Conservation (phyloP, 768 basidiomycete species). For the Tricholomella constricta region DNA sequence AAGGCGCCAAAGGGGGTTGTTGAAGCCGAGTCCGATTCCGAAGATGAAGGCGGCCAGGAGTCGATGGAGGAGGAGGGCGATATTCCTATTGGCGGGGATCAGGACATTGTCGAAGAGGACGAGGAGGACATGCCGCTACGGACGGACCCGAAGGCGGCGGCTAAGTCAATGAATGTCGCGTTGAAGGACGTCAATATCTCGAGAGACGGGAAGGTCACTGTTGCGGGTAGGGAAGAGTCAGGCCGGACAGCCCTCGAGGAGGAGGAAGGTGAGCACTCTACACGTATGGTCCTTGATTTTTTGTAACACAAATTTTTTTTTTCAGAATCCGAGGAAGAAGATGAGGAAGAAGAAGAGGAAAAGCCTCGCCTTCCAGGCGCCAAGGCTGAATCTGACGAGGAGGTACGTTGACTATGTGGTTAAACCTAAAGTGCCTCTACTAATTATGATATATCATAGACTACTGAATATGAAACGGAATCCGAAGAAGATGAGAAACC, state of each 20-base stretch:
- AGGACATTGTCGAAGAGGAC: slow-evolving; percentile 49
- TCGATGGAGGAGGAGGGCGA: slow-evolving; percentile 53
- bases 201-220: slow-evolving; percentile 75
- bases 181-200: slow-evolving; percentile 83
- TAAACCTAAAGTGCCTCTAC: slow-evolving; percentile 3
- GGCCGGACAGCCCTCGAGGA: slow-evolving; percentile 74
- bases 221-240: slow-evolving; percentile 77
- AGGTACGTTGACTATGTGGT: slow-evolving; percentile 37
- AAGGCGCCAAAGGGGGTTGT: slow-evolving; percentile 79
- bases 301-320: slow-evolving; percentile 13
- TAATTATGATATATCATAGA: slow-evolving; percentile 43
- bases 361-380: slow-evolving; percentile 12
- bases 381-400: slow-evolving; percentile 42
- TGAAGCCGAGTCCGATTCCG: slow-evolving; percentile 64
- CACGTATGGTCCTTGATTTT: slow-evolving; percentile 11
- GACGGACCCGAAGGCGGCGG: slow-evolving; percentile 31
- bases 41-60: slow-evolving; percentile 50
- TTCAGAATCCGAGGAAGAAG: slow-evolving; percentile 53
- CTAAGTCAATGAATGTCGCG: slow-evolving; percentile 69
- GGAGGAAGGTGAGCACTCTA: slow-evolving; percentile 35
- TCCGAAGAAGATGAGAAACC: slow-evolving; percentile 77
- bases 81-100: slow-evolving; percentile 59
- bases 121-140: slow-evolving; percentile 41
- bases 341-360: slow-evolving; percentile 38
- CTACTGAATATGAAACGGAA: slow-evolving; percentile 84